These are phyloP conservation scores for Geotrichum bryndzae DNA, from an alignment of 1,139 yeast genomes.

Conservation along the genomic window DNA sequence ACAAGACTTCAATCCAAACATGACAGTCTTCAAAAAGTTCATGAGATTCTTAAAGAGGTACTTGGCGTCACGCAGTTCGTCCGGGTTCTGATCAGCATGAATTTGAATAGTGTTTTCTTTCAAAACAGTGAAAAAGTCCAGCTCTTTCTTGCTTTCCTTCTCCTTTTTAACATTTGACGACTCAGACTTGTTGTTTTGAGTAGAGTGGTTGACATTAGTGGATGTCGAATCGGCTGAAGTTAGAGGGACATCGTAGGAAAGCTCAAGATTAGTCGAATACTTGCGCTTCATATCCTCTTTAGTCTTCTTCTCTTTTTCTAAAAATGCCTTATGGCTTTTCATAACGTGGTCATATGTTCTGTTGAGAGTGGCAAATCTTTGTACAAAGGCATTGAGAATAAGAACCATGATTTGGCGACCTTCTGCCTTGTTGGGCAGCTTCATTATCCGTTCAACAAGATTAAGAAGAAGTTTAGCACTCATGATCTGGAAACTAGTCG, in stretches of 20 bases:
- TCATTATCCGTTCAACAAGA: slow-evolving; percentile 81
- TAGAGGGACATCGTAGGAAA: slow-evolving; percentile 10
- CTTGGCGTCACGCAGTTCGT: slow-evolving; percentile 80
- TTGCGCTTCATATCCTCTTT: slow-evolving; percentile 17
- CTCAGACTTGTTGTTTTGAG: slow-evolving; percentile 20
- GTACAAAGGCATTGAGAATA: slow-evolving; percentile 83
- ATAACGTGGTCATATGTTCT: slow-evolving; percentile 63
- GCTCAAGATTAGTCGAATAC: slow-evolving; percentile 16
- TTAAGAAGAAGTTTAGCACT: slow-evolving; percentile 86
- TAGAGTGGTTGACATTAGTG: not conserved
- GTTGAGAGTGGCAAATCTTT: slow-evolving; percentile 71
- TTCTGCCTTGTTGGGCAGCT: slow-evolving; percentile 73
- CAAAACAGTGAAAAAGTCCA: slow-evolving; percentile 46
- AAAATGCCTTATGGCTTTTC: slow-evolving; percentile 44
- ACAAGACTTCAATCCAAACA: slow-evolving; percentile 83
- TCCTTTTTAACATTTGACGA: slow-evolving; percentile 13
- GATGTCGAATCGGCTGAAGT: slow-evolving; percentile 5
- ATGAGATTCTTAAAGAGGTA: slow-evolving; percentile 81
- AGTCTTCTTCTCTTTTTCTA: slow-evolving; percentile 21
- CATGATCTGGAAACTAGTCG: slow-evolving; percentile 92
- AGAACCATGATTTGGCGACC: slow-evolving; percentile 63
- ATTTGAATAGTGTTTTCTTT: slow-evolving; percentile 46
- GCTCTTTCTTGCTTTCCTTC: slow-evolving; percentile 29
- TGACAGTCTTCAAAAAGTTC: slow-evolving; percentile 84
- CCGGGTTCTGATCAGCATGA: slow-evolving; percentile 42